Conservation (phyloP, 768 basidiomycete species). For the Strobilomyces echinocephalus region DNA sequence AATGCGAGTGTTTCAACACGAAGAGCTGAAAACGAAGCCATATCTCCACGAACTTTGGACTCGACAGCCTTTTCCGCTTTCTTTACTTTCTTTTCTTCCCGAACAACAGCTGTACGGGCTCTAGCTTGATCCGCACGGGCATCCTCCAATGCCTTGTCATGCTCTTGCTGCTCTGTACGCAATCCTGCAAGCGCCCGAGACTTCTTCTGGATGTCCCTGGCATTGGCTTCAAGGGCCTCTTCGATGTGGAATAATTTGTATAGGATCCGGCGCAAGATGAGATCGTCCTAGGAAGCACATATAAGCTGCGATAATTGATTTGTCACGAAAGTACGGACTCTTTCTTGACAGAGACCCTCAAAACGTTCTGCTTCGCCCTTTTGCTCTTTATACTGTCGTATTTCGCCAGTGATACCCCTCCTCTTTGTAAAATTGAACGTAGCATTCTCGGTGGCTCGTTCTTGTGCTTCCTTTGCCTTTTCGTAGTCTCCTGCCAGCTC, state of each 20-base stretch:
- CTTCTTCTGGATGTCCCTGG: conserved; percentile 62
- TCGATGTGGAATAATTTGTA: conserved; percentile 92
- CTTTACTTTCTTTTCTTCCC: conserved; percentile 85
- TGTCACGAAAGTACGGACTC: conserved; percentile 41
- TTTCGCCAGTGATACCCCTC: conserved; percentile 89
- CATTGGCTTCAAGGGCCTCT: conserved; percentile 69
- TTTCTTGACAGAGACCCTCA: conserved; percentile 68
- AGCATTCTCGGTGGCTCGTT: conserved; percentile 89
- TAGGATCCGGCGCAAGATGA: conserved; percentile 75
- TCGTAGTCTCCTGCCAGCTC: conserved; percentile 90
- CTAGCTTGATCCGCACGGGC: conserved; percentile 79
- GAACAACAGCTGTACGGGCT: conserved; percentile 67
- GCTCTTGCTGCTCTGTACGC: conserved; percentile 60
- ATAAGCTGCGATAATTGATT: neutral
- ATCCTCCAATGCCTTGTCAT: conserved; percentile 66
- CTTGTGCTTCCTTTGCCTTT: conserved; percentile 78
- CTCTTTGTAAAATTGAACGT: conserved; percentile 94
- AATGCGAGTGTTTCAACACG: neutral
- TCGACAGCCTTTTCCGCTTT: conserved; percentile 88
- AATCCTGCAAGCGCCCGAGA: conserved; percentile 68
- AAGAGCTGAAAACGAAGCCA: neutral
- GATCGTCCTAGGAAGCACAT: conserved; percentile 54
- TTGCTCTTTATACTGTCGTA: conserved; percentile 97
- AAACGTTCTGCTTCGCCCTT: conserved; percentile 90
- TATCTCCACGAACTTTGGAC: conserved; percentile 53